phyloP scores from a whole-genome alignment of 345 rosid genomes.

The Erodium maritimum region DNA sequence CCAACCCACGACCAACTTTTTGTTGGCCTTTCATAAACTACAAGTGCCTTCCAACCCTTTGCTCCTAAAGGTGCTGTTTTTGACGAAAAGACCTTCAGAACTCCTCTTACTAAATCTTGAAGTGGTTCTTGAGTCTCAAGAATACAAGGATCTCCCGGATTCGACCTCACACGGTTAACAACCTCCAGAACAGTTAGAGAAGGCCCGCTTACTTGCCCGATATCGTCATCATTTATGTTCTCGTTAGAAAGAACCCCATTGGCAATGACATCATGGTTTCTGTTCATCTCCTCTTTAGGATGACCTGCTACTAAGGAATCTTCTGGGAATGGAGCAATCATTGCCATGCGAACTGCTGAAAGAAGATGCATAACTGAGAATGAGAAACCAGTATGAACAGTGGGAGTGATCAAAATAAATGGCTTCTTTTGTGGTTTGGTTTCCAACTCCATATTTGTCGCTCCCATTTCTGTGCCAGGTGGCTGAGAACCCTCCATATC shows the following conservation, averaged over 20 bases:
- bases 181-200: slow-evolving; percentile 81
- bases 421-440: slow-evolving; percentile 71
- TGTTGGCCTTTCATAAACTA: slow-evolving; percentile 55
- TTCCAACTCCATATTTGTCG: slow-evolving; percentile 52
- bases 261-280: slow-evolving; percentile 29
- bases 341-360: slow-evolving; percentile 83
- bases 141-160: slow-evolving; percentile 91
- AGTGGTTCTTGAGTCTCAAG: slow-evolving; percentile 95
- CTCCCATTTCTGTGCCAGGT: slow-evolving; percentile 30
- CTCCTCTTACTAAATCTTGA: slow-evolving; percentile 92
- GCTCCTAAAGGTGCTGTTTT: slow-evolving; percentile 94
- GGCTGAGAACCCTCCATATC: slow-evolving; percentile 47
- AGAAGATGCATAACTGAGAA: slow-evolving; percentile 95
- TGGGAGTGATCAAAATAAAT: slow-evolving; percentile 76
- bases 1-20: slow-evolving; percentile 96
- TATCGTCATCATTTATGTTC: slow-evolving; percentile 27
- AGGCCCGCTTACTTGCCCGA: slow-evolving; percentile 36
- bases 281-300: slow-evolving; percentile 34
- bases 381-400: slow-evolving; percentile 88
- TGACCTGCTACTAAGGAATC: slow-evolving; percentile 50
- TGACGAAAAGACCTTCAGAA: slow-evolving; percentile 76
- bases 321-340: slow-evolving; percentile 54
- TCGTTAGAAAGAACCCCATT: slow-evolving; percentile 36
- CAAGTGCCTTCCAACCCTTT: slow-evolving; percentile 94
- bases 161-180: slow-evolving; percentile 72